Base-by-base conservation (phyloP, 2,329 filamentous ascomycete genomes). In the Corinectria fuckeliana region DNA sequence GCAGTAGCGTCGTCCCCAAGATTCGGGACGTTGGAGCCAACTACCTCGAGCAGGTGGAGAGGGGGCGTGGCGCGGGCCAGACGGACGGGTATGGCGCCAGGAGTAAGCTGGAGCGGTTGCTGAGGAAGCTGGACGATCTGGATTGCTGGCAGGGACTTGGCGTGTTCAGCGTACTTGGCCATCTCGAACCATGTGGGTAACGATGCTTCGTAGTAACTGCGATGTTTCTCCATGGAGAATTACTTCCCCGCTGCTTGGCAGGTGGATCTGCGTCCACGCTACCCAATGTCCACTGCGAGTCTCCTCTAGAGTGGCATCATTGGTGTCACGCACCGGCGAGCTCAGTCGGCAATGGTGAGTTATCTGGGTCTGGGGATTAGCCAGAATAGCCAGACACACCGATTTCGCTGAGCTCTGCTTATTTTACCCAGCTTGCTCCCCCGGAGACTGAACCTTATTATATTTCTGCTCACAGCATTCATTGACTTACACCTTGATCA, bases 11-110 rank as follows among this genome's bases (percentile, higher is more conserved):
- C 0, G 70, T 76, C n/a, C 71, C 74, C n/a, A 77, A 77, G 60
- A 69, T 76, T 23, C 64, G 76, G 18, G 76, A 77, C 48, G 73
- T 76, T 49, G 75, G 74, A 1, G 70, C 72, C 4, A 75, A 73
- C 0, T 74, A 76, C 23, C 60, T 77, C 2, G 71, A 74, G 16
- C 69, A 73, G 36, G 58, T 68, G n/a, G 63, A 67, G 23, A 52
- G 67, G 28, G 53, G 51, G 16, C 48, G 49, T 18, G 52, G 60
- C 9, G 32, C 58, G 2, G 56, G 20, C 14, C 28, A 41, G 14
- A 50, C 36, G 26, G 58, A 51, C 10, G 63, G 38, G 9, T 59
- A 55, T 2, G 52, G 57, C 9, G 63, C 58, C 28, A 61, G 62
- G 32, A 47, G 61, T 14, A 75, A 73, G 42, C 52, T 75, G 7